Percentiles rank a stretch among this genome's conserved stretches.
Evolutionary conservation across 768 basidiomycete species (phyloP).

Genomic region (Boletus subcaerulescens): DNA sequence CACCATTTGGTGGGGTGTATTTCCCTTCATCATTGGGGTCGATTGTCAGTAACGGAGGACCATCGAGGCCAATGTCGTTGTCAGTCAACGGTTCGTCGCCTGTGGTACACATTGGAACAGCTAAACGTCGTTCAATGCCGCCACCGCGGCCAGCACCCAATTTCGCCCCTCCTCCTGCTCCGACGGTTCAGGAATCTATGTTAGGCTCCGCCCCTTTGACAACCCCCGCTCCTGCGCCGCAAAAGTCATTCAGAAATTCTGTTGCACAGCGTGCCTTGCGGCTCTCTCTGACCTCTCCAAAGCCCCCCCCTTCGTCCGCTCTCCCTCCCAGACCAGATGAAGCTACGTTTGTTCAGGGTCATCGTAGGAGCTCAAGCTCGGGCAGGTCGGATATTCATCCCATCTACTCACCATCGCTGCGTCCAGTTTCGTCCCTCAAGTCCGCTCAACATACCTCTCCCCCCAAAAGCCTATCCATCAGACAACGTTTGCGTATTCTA

Average conservation of each 20-base stretch:
- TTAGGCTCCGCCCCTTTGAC: constrained; percentile 3
- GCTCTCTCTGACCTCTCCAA: constrained; percentile 59
- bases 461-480: constrained; percentile 42
- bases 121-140: constrained; percentile 62
- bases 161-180: constrained; percentile 67
- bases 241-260: constrained; percentile 51
- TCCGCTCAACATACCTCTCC: constrained; percentile 23
- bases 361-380: constrained; percentile 35
- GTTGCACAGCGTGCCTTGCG: constrained; percentile 55
- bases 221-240: constrained; percentile 8
- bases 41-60: background rate
- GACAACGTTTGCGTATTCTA: constrained; percentile 63
- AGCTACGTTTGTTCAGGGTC: constrained; percentile 22
- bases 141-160: constrained; percentile 74
- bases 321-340: constrained; percentile 73
- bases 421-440: constrained; percentile 30
- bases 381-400: constrained; percentile 33
- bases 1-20: constrained; percentile 4
- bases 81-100: constrained; percentile 11
- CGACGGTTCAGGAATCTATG: constrained; percentile 30
- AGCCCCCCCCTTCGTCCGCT: constrained; percentile 55
- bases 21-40: constrained; percentile 13
- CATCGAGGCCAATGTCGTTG: constrained; percentile 24
- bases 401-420: constrained; percentile 47
- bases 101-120: constrained; percentile 20